Percentiles rank a stretch among this genome's conserved stretches.
Evolutionary conservation across 345 rosid species (phyloP).

Genomic region (Melaleuca alternifolia): DNA sequence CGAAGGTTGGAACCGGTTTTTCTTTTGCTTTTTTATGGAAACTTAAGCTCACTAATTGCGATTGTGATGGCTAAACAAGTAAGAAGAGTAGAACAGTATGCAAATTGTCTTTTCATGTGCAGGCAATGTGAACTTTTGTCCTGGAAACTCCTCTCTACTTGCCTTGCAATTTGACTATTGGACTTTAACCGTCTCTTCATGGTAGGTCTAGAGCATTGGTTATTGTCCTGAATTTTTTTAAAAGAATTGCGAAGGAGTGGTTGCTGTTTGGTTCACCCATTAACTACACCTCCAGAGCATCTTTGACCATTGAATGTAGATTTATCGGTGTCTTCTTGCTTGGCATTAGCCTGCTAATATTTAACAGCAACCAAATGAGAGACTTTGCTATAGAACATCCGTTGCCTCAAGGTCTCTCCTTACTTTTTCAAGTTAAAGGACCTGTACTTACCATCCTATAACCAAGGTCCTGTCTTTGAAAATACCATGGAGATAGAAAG

Average conservation of each 20-base stretch:
- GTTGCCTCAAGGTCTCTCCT: background rate
- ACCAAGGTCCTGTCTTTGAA: background rate
- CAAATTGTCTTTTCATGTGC: background rate
- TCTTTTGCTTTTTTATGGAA: background rate
- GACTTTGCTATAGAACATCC: background rate
- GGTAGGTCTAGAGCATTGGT: background rate
- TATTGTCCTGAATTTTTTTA: background rate
- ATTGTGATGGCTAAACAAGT: background rate
- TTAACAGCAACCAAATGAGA: background rate
- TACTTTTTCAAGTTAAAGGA: background rate
- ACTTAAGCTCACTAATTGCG: no score
- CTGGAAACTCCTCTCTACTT: background rate
- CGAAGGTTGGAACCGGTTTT: background rate
- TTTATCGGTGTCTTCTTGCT: background rate
- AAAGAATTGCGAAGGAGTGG: background rate
- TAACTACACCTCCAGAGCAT: background rate
- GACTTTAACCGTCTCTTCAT: background rate
- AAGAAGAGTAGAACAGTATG: background rate
- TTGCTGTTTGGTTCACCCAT: background rate
- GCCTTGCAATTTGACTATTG: background rate
- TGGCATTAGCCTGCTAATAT: background rate
- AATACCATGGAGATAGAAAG: background rate
- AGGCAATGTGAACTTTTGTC: background rate
- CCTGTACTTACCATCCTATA: background rate
- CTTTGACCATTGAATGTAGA: background rate